A percentile compares a stretch with the other conserved stretches of the same genome.
These are phyloP conservation scores for Micractinium sp. DNA, from an alignment of 139 green algal species.

Conservation along the genomic window DNA sequence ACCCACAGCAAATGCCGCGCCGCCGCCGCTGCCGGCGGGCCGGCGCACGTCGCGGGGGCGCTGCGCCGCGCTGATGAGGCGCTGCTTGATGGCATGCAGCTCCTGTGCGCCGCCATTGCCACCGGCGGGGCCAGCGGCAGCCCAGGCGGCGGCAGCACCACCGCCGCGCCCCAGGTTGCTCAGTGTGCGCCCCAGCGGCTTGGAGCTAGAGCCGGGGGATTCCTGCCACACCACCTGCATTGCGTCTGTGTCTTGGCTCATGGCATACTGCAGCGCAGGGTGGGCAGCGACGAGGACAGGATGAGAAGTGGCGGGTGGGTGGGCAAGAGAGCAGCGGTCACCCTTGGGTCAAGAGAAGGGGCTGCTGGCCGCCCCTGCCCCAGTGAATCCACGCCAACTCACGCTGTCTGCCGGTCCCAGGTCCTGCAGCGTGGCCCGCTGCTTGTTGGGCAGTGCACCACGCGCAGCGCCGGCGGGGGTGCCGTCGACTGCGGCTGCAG, in stretches of 20 bases:
- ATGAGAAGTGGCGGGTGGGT: background rate
- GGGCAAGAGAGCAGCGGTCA: background rate
- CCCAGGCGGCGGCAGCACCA: background rate
- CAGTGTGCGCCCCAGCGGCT: background rate
- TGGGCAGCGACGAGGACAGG: background rate
- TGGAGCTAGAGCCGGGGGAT: constrained; percentile 23
- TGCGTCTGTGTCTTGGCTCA: constrained; percentile 31
- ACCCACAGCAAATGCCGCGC: background rate
- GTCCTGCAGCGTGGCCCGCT: constrained; percentile 16
- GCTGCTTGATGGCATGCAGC: constrained; percentile 30
- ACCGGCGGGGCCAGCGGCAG: background rate
- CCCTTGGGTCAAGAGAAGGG: too few species aligned
- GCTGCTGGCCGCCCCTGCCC: background rate
- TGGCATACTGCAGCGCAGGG: background rate
- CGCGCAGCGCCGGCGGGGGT: background rate
- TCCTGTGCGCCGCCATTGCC: background rate
- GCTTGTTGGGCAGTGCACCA: background rate
- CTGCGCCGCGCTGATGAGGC: constrained; percentile 28
- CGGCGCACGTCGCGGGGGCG: constrained; percentile 20
- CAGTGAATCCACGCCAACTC: background rate
- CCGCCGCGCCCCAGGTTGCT: constrained; percentile 25
- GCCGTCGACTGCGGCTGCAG: background rate
- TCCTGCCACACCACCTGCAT: constrained; percentile 37
- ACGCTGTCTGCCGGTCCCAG: constrained; percentile 1
- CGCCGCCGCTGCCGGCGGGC: too few species aligned